These are phyloP conservation scores for Cerrena zonata DNA, from an alignment of 1,284 basidiomycete species.

Conservation along the genomic window DNA sequence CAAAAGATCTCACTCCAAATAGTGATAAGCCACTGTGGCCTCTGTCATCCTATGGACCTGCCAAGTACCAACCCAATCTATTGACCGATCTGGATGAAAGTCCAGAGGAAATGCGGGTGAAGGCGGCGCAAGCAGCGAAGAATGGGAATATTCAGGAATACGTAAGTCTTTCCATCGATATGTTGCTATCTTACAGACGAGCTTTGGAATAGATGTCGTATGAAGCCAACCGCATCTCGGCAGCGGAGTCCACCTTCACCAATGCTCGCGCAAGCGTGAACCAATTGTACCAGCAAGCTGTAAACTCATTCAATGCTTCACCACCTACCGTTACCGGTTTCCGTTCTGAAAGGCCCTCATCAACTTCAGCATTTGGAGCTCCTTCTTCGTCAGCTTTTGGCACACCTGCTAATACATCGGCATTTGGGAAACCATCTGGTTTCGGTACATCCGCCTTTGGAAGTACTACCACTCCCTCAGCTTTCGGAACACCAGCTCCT, in stretches of 20 bases:
- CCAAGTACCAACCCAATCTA: slow-evolving; percentile 70
- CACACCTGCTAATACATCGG: slow-evolving; percentile 28
- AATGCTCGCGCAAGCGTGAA: slow-evolving; percentile 46
- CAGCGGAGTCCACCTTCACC: slow-evolving; percentile 35
- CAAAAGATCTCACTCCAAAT: slow-evolving; percentile 51
- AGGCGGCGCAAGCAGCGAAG: slow-evolving; percentile 55
- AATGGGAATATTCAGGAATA: slow-evolving; percentile 62
- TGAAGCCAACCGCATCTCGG: slow-evolving; percentile 42
- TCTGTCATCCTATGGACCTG: slow-evolving; percentile 75
- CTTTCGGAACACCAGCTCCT: slow-evolving; percentile 22
- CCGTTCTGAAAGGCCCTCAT: not conserved
- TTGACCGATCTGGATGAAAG: slow-evolving; percentile 69
- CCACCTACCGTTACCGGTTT: not conserved
- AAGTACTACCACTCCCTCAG: slow-evolving; percentile 20
- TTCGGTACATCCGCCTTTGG: slow-evolving; percentile 34
- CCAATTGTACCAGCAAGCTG: slow-evolving; percentile 49
- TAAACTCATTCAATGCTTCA: slow-evolving; percentile 6
- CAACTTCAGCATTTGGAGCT: not conserved
- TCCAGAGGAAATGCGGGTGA: slow-evolving; percentile 75
- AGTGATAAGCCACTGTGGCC: slow-evolving; percentile 76
- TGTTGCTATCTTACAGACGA: not conserved
- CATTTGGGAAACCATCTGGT: slow-evolving; percentile 37
- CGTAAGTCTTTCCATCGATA: slow-evolving; percentile 54
- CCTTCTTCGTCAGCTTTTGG: slow-evolving; percentile 19
- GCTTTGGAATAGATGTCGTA: slow-evolving; percentile 56